Percentiles rank a stretch among this genome's conserved stretches.
Evolutionary conservation across 2,329 filamentous ascomycete species (phyloP).

Genomic region (Biscogniauxia mediterranea): DNA sequence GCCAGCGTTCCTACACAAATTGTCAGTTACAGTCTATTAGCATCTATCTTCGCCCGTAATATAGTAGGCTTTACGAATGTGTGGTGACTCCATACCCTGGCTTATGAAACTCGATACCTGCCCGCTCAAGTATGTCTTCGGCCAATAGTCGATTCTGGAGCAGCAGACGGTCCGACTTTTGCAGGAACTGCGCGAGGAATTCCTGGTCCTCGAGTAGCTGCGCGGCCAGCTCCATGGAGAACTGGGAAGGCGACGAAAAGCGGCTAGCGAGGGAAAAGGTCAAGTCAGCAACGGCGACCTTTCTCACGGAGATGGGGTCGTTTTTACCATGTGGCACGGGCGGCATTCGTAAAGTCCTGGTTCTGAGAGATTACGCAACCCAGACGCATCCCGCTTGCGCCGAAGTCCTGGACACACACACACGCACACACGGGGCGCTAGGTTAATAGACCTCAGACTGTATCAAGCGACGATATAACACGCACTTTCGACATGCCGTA

Average conservation of each 20-base stretch:
- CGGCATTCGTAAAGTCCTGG: conserved; percentile 16
- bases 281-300: too few species aligned
- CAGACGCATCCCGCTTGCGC: conserved; percentile 17
- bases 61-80: too few species aligned
- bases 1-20: conserved; percentile 16
- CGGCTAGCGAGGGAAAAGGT: background rate
- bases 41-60: too few species aligned
- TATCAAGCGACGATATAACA: too few species aligned
- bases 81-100: conserved; percentile 13
- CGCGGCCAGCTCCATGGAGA: conserved; percentile 22
- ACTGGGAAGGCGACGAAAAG: conserved; percentile 22
- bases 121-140: conserved; percentile 18
- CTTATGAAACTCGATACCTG: conserved; percentile 16
- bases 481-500: conserved; percentile 26
- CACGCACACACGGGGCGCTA: background rate
- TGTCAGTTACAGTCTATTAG: too few species aligned
- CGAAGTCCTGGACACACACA: conserved; percentile 17
- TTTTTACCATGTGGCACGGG: conserved; percentile 15
- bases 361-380: conserved; percentile 24
- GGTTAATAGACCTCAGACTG: too few species aligned
- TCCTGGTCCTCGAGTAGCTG: conserved; percentile 21
- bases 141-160: conserved; percentile 10
- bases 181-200: conserved; percentile 15
- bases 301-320: too few species aligned
- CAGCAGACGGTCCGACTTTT: conserved; percentile 13